phyloP scores from a whole-genome alignment of 495 filamentous ascomycete genomes.

The Trichocladium antarcticum region DNA sequence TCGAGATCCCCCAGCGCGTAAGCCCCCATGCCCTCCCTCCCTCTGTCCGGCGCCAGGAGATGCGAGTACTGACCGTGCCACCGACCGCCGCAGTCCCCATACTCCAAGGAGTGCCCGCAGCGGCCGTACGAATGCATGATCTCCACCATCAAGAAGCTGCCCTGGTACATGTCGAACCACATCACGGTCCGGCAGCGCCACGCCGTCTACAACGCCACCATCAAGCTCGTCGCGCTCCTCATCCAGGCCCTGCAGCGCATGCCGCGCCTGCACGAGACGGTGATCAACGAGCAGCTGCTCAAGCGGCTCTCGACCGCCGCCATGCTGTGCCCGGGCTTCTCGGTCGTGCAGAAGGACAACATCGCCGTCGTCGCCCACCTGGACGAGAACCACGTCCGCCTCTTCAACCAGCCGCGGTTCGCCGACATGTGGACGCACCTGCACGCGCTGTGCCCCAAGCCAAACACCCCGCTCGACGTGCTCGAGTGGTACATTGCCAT shows the following conservation, averaged over 20 bases:
- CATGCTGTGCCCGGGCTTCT: constrained; percentile 54
- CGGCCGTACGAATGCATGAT: constrained; percentile 67
- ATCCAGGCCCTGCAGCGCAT: constrained; percentile 4
- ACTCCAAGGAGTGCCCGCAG: constrained; percentile 52
- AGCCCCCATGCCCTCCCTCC: too few species aligned
- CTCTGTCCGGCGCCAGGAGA: too few species aligned
- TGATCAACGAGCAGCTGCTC: constrained; percentile 44
- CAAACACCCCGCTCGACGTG: constrained; percentile 31
- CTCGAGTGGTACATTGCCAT: constrained; percentile 44
- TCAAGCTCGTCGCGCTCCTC: constrained; percentile 35
- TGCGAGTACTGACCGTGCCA: too few species aligned
- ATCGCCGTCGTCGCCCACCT: constrained; percentile 27
- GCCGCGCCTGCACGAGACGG: constrained; percentile 31
- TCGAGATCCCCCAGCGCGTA: constrained; percentile 56
- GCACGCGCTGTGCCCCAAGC: constrained; percentile 33
- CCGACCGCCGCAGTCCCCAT: constrained; percentile 43
- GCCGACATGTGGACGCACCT: constrained; percentile 33
- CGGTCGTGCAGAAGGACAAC: constrained; percentile 48
- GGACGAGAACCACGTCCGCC: constrained; percentile 7
- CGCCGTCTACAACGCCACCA: constrained; percentile 41
- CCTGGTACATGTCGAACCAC: constrained; percentile 52
- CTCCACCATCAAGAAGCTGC: constrained; percentile 63
- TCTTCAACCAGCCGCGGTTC: constrained; percentile 29
- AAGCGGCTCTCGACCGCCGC: constrained; percentile 47
- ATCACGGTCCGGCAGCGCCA: constrained; percentile 58